These are phyloP conservation scores for Leccinum proximum DNA, from an alignment of 1,284 basidiomycete species.

Conservation along the genomic window DNA sequence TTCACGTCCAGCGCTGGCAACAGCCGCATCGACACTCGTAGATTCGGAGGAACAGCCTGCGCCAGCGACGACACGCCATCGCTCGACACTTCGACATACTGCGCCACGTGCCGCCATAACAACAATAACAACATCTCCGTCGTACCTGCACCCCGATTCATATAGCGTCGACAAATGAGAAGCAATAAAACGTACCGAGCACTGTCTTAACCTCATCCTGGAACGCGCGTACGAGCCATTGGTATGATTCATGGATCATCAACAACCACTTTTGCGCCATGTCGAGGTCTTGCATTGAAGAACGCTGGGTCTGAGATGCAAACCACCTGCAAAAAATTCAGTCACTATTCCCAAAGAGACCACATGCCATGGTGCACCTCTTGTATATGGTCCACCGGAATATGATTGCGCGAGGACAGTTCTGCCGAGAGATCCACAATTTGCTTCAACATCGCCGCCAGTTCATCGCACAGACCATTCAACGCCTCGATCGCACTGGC, in stretches of 20 bases:
- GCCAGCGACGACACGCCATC: slow-evolving; percentile 26
- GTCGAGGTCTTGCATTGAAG: slow-evolving; percentile 54
- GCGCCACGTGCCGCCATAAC: slow-evolving; percentile 81
- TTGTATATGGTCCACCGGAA: slow-evolving; percentile 68
- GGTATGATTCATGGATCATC: slow-evolving; percentile 53
- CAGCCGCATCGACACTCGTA: slow-evolving; percentile 49
- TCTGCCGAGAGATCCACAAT: slow-evolving; percentile 69
- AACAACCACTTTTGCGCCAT: slow-evolving; percentile 64
- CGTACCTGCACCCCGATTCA: slow-evolving; percentile 44
- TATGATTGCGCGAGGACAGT: slow-evolving; percentile 65
- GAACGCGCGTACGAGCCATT: slow-evolving; percentile 41
- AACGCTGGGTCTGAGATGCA: slow-evolving; percentile 50
- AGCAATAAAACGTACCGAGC: slow-evolving; percentile 37
- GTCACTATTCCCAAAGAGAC: background rate
- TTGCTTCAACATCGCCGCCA: slow-evolving; percentile 60
- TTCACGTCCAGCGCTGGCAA: slow-evolving; percentile 50
- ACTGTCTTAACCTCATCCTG: slow-evolving; percentile 49
- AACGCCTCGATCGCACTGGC: slow-evolving; percentile 58
- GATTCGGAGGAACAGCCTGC: slow-evolving; percentile 21
- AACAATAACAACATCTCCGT: slow-evolving; percentile 84
- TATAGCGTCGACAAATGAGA: too few species aligned
- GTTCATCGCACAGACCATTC: slow-evolving; percentile 52
- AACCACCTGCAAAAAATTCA: slow-evolving; percentile 42
- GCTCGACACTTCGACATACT: slow-evolving; percentile 44
- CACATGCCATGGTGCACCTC: slow-evolving; percentile 44